Evolutionary conservation across 108 stramenopile species (phyloP).

Genomic region (Hondaea fermentalgiana): DNA sequence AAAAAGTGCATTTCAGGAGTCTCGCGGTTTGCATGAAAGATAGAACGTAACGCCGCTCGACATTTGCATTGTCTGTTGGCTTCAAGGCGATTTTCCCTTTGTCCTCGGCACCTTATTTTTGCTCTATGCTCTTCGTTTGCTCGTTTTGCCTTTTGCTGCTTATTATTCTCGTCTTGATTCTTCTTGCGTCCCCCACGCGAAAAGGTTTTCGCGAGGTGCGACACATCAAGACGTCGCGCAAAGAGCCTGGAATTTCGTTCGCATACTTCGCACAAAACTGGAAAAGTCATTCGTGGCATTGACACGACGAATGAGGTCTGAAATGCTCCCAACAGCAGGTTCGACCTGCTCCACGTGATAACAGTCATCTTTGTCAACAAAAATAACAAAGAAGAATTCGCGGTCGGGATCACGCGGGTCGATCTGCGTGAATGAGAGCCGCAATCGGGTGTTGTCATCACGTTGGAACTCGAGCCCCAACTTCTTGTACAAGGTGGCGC

Average conservation of each 20-base stretch:
- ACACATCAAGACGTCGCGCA: not conserved
- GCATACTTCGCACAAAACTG: not conserved
- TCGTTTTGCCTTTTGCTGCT: too few species aligned
- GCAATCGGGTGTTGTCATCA: not conserved
- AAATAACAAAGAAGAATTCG: not conserved
- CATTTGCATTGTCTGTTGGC: too few species aligned
- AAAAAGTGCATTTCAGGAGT: too few species aligned
- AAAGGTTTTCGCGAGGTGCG: too few species aligned
- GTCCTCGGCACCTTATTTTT: too few species aligned
- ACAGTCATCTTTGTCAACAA: not conserved
- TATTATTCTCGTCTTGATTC: too few species aligned
- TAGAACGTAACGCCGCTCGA: too few species aligned
- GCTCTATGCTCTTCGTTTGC: too few species aligned
- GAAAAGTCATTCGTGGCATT: not conserved
- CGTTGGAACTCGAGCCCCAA: slow-evolving; percentile 2
- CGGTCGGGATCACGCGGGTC: not conserved
- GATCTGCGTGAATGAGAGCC: not conserved
- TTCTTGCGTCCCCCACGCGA: too few species aligned
- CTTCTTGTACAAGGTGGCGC: slow-evolving; percentile 14
- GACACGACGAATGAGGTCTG: not conserved
- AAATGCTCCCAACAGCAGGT: not conserved
- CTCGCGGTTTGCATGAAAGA: too few species aligned
- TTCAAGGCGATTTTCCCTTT: too few species aligned
- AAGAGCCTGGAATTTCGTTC: not conserved
- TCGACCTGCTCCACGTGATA: not conserved